These are phyloP conservation scores for Apiotrichum domesticum DNA, from an alignment of 1,284 basidiomycete genomes.

Conservation along the genomic window DNA sequence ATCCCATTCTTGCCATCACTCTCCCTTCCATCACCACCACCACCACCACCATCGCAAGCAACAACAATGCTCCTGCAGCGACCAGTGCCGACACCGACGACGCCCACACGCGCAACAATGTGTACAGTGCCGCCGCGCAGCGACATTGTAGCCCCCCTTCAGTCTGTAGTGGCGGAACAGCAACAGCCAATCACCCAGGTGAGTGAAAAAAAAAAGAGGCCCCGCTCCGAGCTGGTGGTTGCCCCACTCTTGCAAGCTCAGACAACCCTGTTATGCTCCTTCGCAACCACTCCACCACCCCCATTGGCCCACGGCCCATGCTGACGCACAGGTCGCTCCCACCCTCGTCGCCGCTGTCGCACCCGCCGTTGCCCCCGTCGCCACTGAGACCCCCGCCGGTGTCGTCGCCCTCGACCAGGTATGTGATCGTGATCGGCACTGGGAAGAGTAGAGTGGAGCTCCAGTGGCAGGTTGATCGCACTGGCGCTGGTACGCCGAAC, in stretches of 20 bases:
- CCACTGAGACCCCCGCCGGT: not conserved
- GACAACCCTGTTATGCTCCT: too few relatives aligned
- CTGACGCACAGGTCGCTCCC: not conserved
- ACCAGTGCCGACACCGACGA: not conserved
- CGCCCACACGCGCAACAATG: not conserved
- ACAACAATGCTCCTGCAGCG: not conserved
- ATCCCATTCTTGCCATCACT: too few relatives aligned
- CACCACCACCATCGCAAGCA: not conserved
- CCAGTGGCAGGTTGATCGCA: too few relatives aligned
- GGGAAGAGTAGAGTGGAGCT: too few relatives aligned
- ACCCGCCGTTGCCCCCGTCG: not conserved
- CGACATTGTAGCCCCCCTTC: not conserved
- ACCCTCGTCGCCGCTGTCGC: not conserved
- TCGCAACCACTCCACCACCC: not conserved
- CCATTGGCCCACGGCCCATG: not conserved
- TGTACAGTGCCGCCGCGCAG: not conserved
- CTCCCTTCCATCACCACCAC: too few relatives aligned
- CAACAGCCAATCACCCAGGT: not conserved
- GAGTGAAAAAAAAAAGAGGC: not conserved
- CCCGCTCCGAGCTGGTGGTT: not conserved
- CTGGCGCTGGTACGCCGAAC: too few relatives aligned
- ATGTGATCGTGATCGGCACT: not conserved
- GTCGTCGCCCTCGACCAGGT: conserved; percentile 1
- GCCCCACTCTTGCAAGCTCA: not conserved
- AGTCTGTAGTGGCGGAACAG: not conserved